Base-by-base conservation (phyloP, 805 yeast species). In the Ogataea pilisensis region DNA sequence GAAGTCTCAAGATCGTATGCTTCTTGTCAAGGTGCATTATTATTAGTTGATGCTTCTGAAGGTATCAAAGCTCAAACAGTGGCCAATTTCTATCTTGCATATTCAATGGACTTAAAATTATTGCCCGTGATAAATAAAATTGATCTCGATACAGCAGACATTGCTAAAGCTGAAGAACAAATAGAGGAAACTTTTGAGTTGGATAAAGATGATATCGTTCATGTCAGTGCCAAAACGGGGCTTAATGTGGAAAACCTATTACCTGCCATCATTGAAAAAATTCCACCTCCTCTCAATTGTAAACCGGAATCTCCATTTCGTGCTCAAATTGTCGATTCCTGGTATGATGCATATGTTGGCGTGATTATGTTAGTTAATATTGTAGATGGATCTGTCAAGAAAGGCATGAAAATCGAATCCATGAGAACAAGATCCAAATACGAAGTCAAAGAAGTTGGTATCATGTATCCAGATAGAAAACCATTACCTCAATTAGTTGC, bases 61-160 rank as follows among this genome's bases (percentile, higher is more conserved):
- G 98, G 98, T 38, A 89, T 91, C 3, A 97, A 89, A 61, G 98
- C 98, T 0, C 99, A 91, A 61, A 93, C 99, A 0, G 97, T 91
- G n/a, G 97, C 99, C 19, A 91, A 93, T 61, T 91, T 86, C 64
- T 87, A 83, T 55, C 69, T 91, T 41, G 99, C 98, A 0, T 84
- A 85, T 57, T 82, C 91, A 42, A 75, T 88, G 80, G 85, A 82
- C 8, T 72, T 93, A 46, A 80, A 80, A 50, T 67, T 91, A 48
- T 72, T 91, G 1, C 98, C 99, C 0, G 87, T 91, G 14, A 85
- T 91, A 37, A 91, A 91, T 66, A 91, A 91, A 57, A 84, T 91
- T 35, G 99, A 91, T 64, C 66, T 91, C 39, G 93, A 84, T 45
- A 85, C 80, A 27, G 96, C 97, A 0, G 88, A 91, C 57, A 80